Conservation (phyloP, 2,329 filamentous ascomycete species). For the Pseudocercospora macadamiae region DNA sequence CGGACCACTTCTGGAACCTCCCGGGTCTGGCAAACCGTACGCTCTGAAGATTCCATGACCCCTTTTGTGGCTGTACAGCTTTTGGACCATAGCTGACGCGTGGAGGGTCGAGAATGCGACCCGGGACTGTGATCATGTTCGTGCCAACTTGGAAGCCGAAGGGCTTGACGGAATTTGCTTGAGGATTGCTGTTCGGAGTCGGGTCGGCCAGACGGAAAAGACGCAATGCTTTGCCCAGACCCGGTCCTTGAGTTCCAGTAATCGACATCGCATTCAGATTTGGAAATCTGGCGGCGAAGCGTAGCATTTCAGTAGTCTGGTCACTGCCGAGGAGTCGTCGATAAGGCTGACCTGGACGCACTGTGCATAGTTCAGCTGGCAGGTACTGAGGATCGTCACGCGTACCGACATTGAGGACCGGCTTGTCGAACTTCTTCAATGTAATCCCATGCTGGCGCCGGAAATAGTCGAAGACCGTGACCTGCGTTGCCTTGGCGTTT, state of each 20-base stretch:
- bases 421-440: constrained; percentile 54
- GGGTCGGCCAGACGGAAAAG: constrained; percentile 56
- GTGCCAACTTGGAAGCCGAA: constrained; percentile 68
- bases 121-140: constrained; percentile 70
- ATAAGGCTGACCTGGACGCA: constrained; percentile 67
- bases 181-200: constrained; percentile 18
- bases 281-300: constrained; percentile 70
- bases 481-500: constrained; percentile 41
- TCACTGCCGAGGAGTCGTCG: constrained; percentile 60
- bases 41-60: constrained; percentile 39
- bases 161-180: constrained; percentile 31
- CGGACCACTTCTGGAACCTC: constrained; percentile 53
- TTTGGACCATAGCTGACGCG: constrained; percentile 58
- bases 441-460: constrained; percentile 44
- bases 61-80: constrained; percentile 23
- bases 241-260: constrained; percentile 33
- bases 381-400: constrained; percentile 62
- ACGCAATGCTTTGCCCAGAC: constrained; percentile 55
- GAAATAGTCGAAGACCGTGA: constrained; percentile 59
- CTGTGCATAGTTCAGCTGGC: constrained; percentile 66
- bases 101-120: constrained; percentile 67
- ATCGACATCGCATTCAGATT: constrained; percentile 70
- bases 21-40: constrained; percentile 61
- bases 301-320: constrained; percentile 71
- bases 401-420: constrained; percentile 65